Percentiles rank a stretch among this genome's conserved stretches.
Conservation (phyloP, 192 early-diverging fungal genomes). For the Spizellomyces sp. region DNA sequence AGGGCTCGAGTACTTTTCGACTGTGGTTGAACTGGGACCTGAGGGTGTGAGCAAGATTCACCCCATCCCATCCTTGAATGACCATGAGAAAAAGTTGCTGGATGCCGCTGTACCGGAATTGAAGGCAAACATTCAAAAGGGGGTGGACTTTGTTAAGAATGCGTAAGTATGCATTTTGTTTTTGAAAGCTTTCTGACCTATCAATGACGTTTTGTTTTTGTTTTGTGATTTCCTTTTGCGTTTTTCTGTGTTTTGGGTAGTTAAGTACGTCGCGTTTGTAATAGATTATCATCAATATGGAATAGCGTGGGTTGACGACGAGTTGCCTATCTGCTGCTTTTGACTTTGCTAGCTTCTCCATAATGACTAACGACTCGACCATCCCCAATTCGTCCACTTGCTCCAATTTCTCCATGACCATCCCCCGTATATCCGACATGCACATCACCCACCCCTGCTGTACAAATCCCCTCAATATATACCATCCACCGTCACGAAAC, state of each 20-base stretch:
- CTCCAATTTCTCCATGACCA: too few relatives aligned
- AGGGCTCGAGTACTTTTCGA: constrained; percentile 63
- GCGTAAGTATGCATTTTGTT: constrained; percentile 16
- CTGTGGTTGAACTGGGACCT: constrained; percentile 59
- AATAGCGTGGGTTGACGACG: too few relatives aligned
- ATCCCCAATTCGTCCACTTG: too few relatives aligned
- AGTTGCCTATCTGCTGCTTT: too few relatives aligned
- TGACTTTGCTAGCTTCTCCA: too few relatives aligned
- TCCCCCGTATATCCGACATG: too few relatives aligned
- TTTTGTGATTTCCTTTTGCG: background rate
- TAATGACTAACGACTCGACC: too few relatives aligned
- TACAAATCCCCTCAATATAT: too few relatives aligned
- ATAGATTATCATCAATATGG: background rate
- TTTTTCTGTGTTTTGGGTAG: constrained; percentile 13
- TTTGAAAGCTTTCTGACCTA: background rate
- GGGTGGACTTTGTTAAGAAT: constrained; percentile 73
- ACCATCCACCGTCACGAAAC: constrained; percentile 2
- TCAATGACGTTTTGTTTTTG: background rate
- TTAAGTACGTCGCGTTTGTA: constrained; percentile 17
- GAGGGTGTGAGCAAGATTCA: constrained; percentile 58
- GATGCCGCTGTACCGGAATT: constrained; percentile 59
- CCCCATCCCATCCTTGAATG: constrained; percentile 53
- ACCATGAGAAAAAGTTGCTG: constrained; percentile 58
- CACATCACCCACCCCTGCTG: too few relatives aligned
- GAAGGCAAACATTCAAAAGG: constrained; percentile 70